Conservation (phyloP, 441 rosid species). For the Flueggea neowawraea region DNA sequence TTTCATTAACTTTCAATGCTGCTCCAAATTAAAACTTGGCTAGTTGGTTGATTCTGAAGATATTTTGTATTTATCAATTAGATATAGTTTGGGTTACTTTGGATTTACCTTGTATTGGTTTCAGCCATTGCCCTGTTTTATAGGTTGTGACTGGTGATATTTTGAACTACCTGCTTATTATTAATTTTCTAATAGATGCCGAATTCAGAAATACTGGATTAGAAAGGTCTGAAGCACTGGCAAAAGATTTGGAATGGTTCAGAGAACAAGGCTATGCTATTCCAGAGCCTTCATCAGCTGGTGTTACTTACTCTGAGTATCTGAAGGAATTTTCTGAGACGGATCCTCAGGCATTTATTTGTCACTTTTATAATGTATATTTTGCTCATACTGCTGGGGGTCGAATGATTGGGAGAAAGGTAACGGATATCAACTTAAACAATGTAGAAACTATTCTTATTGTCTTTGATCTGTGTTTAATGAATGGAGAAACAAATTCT, state of each 20-base stretch:
- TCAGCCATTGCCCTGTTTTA: not conserved
- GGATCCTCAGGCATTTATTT: constrained; percentile 92
- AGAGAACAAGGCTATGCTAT: constrained; percentile 75
- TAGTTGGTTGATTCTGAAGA: too few species aligned
- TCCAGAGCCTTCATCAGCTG: constrained; percentile 83
- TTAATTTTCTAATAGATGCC: constrained; percentile 42
- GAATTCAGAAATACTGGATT: constrained; percentile 84
- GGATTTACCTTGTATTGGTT: too few species aligned
- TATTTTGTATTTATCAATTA: too few species aligned
- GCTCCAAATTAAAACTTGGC: too few species aligned
- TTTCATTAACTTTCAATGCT: too few species aligned
- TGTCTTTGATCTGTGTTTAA: not conserved
- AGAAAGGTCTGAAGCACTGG: constrained; percentile 71
- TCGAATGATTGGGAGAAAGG: constrained; percentile 95
- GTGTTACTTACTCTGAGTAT: constrained; percentile 50
- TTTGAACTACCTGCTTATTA: not conserved
- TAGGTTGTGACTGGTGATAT: too few species aligned
- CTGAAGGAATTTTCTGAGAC: constrained; percentile 71
- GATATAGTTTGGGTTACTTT: too few species aligned
- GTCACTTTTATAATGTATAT: constrained; percentile 95
- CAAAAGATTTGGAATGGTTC: constrained; percentile 83
- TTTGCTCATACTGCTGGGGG: constrained; percentile 98
- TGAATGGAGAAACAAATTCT: not conserved
- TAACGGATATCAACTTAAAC: constrained; percentile 12
- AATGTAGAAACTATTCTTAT: not conserved